Evolutionary conservation across 2,329 filamentous ascomycete genomes (phyloP).

Genomic region (Periconia sp.): DNA sequence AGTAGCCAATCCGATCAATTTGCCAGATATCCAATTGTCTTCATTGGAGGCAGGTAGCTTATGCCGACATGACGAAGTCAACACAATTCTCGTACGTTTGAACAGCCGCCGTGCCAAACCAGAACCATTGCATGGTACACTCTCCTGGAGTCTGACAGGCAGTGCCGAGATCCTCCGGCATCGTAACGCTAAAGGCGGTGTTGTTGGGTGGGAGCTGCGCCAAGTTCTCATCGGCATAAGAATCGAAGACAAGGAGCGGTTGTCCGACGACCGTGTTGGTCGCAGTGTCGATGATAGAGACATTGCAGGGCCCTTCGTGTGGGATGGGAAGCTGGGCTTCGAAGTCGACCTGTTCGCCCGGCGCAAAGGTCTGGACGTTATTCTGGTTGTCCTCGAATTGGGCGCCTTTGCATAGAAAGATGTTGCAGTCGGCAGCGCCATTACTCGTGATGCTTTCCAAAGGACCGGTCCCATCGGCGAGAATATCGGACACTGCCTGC

Average conservation of each 20-base stretch:
- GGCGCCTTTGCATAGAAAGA: slow-evolving; percentile 64
- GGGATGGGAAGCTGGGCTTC: slow-evolving; percentile 56
- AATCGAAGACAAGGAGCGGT: slow-evolving; percentile 31
- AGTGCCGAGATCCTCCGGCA: slow-evolving; percentile 55
- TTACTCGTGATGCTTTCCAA: slow-evolving; percentile 56
- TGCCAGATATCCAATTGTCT: too few species aligned
- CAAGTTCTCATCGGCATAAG: slow-evolving; percentile 33
- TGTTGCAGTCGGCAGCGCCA: slow-evolving; percentile 55
- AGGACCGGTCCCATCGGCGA: slow-evolving; percentile 50
- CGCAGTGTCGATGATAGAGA: slow-evolving; percentile 64
- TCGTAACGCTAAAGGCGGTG: slow-evolving; percentile 58
- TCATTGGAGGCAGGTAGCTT: neutral
- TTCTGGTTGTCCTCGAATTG: slow-evolving; percentile 63
- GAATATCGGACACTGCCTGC: slow-evolving; percentile 59
- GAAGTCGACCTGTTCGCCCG: slow-evolving; percentile 53
- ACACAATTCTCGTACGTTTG: slow-evolving; percentile 69
- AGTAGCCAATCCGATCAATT: too few species aligned
- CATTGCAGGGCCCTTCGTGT: slow-evolving; percentile 63
- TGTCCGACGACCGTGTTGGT: slow-evolving; percentile 59
- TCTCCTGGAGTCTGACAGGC: slow-evolving; percentile 54
- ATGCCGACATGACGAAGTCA: slow-evolving; percentile 53
- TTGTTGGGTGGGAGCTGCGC: slow-evolving; percentile 50
- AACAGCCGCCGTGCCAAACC: slow-evolving; percentile 60
- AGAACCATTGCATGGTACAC: slow-evolving; percentile 67
- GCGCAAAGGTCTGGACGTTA: slow-evolving; percentile 57